These are phyloP conservation scores for Colletotrichum falcatum DNA, from an alignment of 2,329 filamentous ascomycete species.

Conservation along the genomic window DNA sequence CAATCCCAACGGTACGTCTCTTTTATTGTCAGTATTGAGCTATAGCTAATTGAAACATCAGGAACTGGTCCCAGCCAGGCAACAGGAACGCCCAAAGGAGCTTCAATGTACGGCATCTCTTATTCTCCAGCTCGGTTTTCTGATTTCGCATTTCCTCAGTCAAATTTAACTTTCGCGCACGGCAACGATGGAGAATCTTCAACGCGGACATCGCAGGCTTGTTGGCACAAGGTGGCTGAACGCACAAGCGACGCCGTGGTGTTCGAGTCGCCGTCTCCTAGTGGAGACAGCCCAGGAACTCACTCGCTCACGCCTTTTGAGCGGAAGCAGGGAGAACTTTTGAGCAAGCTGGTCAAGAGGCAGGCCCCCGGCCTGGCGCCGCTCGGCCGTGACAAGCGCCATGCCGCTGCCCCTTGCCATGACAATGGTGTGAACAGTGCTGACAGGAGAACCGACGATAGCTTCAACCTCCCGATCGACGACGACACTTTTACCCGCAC, in stretches of 20 bases:
- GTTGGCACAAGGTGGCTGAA: neutral
- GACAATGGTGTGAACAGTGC: constrained; percentile 42
- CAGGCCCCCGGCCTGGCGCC: constrained; percentile 43
- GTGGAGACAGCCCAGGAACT: constrained; percentile 38
- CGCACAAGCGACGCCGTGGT: constrained; percentile 14
- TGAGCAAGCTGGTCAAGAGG: constrained; percentile 52
- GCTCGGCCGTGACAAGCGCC: constrained; percentile 32
- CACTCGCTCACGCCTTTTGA: constrained; percentile 54
- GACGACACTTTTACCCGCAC: constrained; percentile 55
- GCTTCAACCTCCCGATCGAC: constrained; percentile 63
- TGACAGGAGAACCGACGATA: constrained; percentile 54
- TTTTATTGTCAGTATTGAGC: too few relatives aligned
- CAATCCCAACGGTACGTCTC: neutral
- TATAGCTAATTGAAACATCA: constrained; percentile 13
- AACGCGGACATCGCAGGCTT: neutral
- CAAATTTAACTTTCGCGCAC: constrained; percentile 7
- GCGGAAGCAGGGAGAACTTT: constrained; percentile 52
- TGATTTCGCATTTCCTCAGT: constrained; percentile 20
- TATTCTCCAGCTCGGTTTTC: constrained; percentile 25
- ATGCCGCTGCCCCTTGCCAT: constrained; percentile 15
- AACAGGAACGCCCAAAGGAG: constrained; percentile 47
- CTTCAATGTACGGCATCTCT: constrained; percentile 62
- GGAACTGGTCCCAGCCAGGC: constrained; percentile 6
- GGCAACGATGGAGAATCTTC: constrained; percentile 2
- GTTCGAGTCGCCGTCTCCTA: constrained; percentile 36